Conservation (phyloP, 495 filamentous ascomycete genomes). For the Aspergillus sclerotioniger region DNA sequence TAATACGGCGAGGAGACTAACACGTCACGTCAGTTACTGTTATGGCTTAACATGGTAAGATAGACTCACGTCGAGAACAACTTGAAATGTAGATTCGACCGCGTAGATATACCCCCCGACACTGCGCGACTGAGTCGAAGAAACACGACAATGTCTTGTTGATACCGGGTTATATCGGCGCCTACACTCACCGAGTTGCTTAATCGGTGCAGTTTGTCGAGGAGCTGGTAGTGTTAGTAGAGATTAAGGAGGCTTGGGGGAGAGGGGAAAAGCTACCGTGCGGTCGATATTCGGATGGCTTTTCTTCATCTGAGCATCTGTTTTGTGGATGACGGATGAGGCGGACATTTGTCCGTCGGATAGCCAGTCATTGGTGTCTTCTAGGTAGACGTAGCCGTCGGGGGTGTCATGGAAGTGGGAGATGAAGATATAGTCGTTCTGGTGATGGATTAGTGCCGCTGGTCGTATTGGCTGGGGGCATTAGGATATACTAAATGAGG, state of each 20-base stretch:
- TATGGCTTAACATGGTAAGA: not conserved
- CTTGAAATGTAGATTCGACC: constrained; percentile 74
- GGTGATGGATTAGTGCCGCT: constrained; percentile 10
- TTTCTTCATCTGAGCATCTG: constrained; percentile 14
- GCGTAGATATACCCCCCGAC: constrained; percentile 69
- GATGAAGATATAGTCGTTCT: constrained; percentile 85
- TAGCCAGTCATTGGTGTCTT: constrained; percentile 53
- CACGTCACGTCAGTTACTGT: not conserved
- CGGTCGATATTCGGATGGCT: constrained; percentile 21
- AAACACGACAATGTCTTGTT: constrained; percentile 81
- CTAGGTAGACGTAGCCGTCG: constrained; percentile 69
- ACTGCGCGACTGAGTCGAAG: constrained; percentile 83
- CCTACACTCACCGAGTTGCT: constrained; percentile 44
- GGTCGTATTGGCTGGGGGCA: not conserved
- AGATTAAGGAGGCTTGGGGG: not conserved
- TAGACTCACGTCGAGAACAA: constrained; percentile 56
- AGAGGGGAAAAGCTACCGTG: constrained; percentile 20
- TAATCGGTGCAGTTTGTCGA: constrained; percentile 38
- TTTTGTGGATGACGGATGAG: constrained; percentile 46
- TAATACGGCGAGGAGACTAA: constrained; percentile 66
- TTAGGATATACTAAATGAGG: constrained; percentile 44
- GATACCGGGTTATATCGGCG: constrained; percentile 73
- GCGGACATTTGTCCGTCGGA: constrained; percentile 44
- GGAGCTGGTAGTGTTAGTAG: constrained; percentile 24
- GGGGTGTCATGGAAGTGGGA: constrained; percentile 78